phyloP scores from a whole-genome alignment of 2,329 filamentous ascomycete genomes.

The Colletotrichum nymphaeae region DNA sequence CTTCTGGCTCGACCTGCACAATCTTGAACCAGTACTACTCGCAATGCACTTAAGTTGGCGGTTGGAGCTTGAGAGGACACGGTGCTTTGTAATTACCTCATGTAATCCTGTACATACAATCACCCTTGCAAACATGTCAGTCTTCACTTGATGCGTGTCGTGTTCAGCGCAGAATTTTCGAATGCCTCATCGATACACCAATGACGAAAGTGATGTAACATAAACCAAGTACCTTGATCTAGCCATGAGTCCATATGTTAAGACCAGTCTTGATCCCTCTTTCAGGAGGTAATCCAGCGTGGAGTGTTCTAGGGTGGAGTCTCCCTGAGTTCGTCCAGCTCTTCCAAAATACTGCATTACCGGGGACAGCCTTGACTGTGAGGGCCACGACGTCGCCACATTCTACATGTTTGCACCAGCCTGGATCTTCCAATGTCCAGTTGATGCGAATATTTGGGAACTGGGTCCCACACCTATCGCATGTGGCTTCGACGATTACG shows the following conservation, averaged over 20 bases:
- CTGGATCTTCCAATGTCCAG: constrained; percentile 6
- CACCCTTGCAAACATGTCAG: no score
- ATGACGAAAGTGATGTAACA: not conserved
- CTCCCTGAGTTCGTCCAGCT: not conserved
- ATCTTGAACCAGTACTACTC: constrained; percentile 53
- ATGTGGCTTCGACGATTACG: constrained; percentile 1
- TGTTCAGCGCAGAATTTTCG: no score
- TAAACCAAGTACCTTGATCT: not conserved
- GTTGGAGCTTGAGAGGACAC: no score
- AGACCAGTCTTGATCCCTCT: constrained; percentile 8
- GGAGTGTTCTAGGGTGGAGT: not conserved
- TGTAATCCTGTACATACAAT: not conserved
- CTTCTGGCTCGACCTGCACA: constrained; percentile 48
- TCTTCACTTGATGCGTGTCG: not conserved
- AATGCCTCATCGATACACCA: no score
- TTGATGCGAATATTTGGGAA: constrained; percentile 5
- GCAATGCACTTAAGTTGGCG: constrained; percentile 49
- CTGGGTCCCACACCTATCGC: constrained; percentile 9
- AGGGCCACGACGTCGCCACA: not conserved
- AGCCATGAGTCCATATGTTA: constrained; percentile 12
- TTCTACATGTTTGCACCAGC: constrained; percentile 3
- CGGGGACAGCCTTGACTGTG: not conserved
- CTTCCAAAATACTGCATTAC: constrained; percentile 13
- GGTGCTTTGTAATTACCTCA: not conserved
- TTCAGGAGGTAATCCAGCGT: constrained; percentile 7